Conservation (phyloP, 805 yeast genomes). For the Saccharomyces mikatae region DNA sequence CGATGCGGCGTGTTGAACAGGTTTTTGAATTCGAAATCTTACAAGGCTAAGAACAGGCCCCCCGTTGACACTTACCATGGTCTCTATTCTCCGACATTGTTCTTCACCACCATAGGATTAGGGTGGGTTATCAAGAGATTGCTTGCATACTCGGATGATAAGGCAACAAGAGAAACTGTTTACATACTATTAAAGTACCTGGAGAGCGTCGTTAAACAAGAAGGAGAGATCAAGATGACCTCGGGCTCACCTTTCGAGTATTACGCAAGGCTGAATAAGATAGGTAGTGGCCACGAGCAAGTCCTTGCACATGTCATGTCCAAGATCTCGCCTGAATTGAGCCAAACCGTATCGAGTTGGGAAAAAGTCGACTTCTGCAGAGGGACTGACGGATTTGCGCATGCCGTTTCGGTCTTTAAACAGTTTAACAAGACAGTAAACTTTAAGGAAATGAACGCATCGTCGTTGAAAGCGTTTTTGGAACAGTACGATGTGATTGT, state of each 20-base stretch:
- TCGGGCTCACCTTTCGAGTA: background rate
- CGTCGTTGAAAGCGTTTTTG: background rate
- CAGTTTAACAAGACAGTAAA: too few species aligned
- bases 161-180: slow-evolving; percentile 7
- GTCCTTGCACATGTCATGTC: background rate
- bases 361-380: too few species aligned
- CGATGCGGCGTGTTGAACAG: slow-evolving; percentile 2
- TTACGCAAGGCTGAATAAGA: background rate
- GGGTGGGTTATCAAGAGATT: background rate
- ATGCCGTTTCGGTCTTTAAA: too few species aligned
- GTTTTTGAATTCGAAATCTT: too few species aligned
- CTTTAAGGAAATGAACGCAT: too few species aligned
- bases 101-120: slow-evolving; percentile 7
- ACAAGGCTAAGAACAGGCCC: too few species aligned
- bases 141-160: slow-evolving; percentile 2
- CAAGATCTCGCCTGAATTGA: background rate
- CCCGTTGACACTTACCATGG: too few species aligned
- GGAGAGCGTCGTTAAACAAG: too few species aligned
- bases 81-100: slow-evolving; percentile 7
- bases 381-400: too few species aligned
- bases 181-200: slow-evolving; percentile 10
- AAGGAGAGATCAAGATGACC: too few species aligned
- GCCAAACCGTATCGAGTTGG: too few species aligned
- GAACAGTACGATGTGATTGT: background rate
- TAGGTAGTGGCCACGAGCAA: background rate